These are phyloP conservation scores for Protomyces inouyei DNA, from an alignment of 1,139 yeast genomes.

Conservation along the genomic window DNA sequence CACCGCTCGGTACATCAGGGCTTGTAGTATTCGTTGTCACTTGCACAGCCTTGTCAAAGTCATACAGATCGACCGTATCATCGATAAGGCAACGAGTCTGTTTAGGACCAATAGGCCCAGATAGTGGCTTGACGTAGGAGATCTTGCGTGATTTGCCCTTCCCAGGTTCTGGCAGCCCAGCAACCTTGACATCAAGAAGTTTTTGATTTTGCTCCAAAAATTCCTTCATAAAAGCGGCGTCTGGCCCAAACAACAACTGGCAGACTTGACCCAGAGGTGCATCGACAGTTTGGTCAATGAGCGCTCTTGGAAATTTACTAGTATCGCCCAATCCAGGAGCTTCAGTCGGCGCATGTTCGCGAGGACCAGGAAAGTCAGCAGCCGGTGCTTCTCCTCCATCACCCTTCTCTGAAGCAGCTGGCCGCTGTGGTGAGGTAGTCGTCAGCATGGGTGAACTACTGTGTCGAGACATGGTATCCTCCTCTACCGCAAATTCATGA, in stretches of 20 bases:
- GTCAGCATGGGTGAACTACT: neutral
- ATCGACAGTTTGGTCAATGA: constrained; percentile 55
- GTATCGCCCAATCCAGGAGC: constrained; percentile 51
- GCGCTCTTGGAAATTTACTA: constrained; percentile 52
- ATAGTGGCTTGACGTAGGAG: constrained; percentile 71
- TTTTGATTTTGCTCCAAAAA: constrained; percentile 61
- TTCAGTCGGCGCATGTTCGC: constrained; percentile 52
- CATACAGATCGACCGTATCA: constrained; percentile 63
- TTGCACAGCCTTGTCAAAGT: constrained; percentile 52
- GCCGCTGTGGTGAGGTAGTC: neutral
- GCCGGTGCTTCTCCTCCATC: neutral
- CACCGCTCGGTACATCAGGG: constrained; percentile 96
- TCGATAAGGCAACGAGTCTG: constrained; percentile 79
- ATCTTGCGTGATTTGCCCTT: constrained; percentile 49
- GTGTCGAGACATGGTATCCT: neutral
- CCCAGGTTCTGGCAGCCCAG: constrained; percentile 50
- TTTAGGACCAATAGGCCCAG: constrained; percentile 86
- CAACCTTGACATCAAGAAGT: constrained; percentile 55
- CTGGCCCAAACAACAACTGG: constrained; percentile 66
- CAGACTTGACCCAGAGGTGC: constrained; percentile 83
- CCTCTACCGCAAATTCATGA: constrained; percentile 19
- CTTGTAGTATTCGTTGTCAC: constrained; percentile 68
- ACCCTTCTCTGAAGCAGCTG: neutral
- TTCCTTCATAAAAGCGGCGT: constrained; percentile 53
- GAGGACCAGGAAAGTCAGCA: constrained; percentile 47